phyloP scores from a whole-genome alignment of 148 eudicot genomes.

The Fagopyrum homotropicum region DNA sequence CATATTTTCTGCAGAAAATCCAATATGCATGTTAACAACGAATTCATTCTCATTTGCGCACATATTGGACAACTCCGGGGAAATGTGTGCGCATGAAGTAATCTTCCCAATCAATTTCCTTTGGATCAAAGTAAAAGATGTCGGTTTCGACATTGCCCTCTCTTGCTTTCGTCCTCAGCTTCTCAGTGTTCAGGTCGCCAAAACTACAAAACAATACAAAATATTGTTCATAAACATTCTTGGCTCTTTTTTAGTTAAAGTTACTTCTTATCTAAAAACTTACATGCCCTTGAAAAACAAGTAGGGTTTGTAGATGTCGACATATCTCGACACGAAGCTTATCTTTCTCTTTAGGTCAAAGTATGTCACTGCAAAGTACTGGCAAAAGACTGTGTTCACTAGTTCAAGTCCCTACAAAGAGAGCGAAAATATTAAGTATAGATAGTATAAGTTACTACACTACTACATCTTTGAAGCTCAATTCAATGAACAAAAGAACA shows the following conservation, averaged over 20 bases:
- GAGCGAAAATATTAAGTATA: neutral
- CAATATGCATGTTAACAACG: too few species aligned
- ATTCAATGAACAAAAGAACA: neutral
- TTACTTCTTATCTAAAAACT: neutral
- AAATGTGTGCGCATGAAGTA: constrained; percentile 20
- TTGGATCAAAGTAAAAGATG: constrained; percentile 18
- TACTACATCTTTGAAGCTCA: neutral
- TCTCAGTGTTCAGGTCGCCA: constrained; percentile 22
- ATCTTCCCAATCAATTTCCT: constrained; percentile 25
- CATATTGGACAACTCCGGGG: constrained; percentile 12
- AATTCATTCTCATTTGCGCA: neutral
- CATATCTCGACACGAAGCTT: constrained; percentile 4
- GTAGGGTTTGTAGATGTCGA: constrained; percentile 9
- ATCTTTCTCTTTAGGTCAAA: constrained; percentile 8
- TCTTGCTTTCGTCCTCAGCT: constrained; percentile 1
- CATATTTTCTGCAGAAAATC: too few species aligned
- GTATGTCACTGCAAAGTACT: neutral
- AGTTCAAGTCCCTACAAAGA: constrained; percentile 34
- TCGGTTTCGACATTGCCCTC: constrained; percentile 5
- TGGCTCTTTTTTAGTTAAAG: too few species aligned
- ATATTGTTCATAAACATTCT: neutral
- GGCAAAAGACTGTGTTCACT: constrained; percentile 42
- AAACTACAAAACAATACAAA: constrained; percentile 12
- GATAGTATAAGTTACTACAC: neutral
- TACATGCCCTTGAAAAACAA: constrained; percentile 18